Conservation (phyloP, 257 asterid genomes). For the Verbascum thapsus region DNA sequence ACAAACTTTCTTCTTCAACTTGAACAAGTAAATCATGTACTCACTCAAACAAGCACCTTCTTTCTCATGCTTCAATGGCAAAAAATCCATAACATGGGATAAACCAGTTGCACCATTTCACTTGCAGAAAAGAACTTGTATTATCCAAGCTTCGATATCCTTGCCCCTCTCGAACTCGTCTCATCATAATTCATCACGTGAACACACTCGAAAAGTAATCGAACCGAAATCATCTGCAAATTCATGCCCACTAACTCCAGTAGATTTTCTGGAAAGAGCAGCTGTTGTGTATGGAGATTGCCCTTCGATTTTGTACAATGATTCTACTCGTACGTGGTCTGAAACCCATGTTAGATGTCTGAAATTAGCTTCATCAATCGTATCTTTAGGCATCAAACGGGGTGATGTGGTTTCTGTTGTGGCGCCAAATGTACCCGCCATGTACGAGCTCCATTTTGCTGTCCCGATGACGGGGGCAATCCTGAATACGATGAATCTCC, state of each 20-base stretch:
- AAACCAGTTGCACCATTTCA: not conserved
- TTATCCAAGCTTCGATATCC: slow-evolving; percentile 15
- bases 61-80: slow-evolving; percentile 8
- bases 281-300: slow-evolving; percentile 45
- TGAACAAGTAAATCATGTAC: slow-evolving; percentile 25
- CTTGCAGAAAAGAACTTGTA: not conserved
- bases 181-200: not conserved
- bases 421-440: slow-evolving; percentile 66
- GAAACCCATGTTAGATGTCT: slow-evolving; percentile 49
- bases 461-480: slow-evolving; percentile 65
- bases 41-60: slow-evolving; percentile 20
- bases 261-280: slow-evolving; percentile 48
- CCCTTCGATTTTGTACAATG: slow-evolving; percentile 46
- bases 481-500: slow-evolving; percentile 54
- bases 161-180: slow-evolving; percentile 18
- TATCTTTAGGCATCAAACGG: slow-evolving; percentile 35
- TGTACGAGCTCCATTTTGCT: slow-evolving; percentile 71
- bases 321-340: slow-evolving; percentile 45
- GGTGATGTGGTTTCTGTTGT: slow-evolving; percentile 60
- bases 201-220: not conserved
- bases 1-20: not conserved
- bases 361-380: slow-evolving; percentile 52
- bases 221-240: slow-evolving; percentile 34
- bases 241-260: slow-evolving; percentile 43
- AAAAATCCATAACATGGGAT: slow-evolving; percentile 9